Base-by-base conservation (phyloP, 306 rosid genomes). In the Trichosanthes cucumerina region DNA sequence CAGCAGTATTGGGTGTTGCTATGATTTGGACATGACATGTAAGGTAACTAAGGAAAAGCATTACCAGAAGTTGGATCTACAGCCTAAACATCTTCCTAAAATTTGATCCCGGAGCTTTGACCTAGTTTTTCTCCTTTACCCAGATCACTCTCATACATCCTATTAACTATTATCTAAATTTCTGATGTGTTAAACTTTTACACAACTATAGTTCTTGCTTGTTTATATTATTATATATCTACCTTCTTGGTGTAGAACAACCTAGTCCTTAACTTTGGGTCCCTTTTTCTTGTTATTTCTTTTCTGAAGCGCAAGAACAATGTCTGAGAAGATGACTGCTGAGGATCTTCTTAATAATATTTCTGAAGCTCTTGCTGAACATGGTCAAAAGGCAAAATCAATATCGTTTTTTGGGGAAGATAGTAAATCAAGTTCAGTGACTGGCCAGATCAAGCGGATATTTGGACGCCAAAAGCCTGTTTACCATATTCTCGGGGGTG, bases 401-500 rank as follows among this genome's bases (percentile, higher is more conserved):
- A 87, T 47, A 3, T 82, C 92, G 5, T 84, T 85, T 79, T 88
- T 87, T n/a, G 89, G 82, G 76, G 97, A 90, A 47, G 93, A 87
- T 62, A 63, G 11, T 33, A 86, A 70, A n/a, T 84, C 90, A 9
- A 79, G 71, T 47, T 72, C 88, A 6, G 88, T 85, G 79, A 56
- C 86, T 87, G 69, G 84, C 49, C 87, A 88, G 80, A 78, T 88
- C 53, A 86, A 88, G 15, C 88, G 91, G 81, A 87, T 92, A 47
- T 91, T 95, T 78, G 99, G 97, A 82, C 97, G 91, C 77, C 85
- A 95, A 84, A 95, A 87, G 80, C 91, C 97, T 10, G 84, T 95
- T 81, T 86, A 95, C 89, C 80, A 88, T 80, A 6, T 95, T 84
- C 81, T 95, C 77, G 97, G 97, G 46, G 99, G 99, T 69, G 97